Percentiles rank a stretch among this genome's conserved stretches.
Evolutionary conservation across 805 yeast genomes (phyloP).

Genomic region (Jamesozyma hellenica): DNA sequence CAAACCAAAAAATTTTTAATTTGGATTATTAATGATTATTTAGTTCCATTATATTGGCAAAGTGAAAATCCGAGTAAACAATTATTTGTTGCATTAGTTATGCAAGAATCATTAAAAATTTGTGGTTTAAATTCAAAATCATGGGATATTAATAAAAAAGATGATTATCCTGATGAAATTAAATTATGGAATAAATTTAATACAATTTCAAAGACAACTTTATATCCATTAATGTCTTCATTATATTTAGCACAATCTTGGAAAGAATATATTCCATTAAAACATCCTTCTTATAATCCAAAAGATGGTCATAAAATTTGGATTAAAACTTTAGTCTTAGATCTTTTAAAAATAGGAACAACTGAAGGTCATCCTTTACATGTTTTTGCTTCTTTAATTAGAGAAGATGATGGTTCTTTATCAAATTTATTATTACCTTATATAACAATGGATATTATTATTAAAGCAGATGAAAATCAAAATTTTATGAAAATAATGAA

Average conservation of each 20-base stretch:
- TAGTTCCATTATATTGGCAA: slow-evolving; percentile 84
- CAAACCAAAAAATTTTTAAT: slow-evolving; percentile 61
- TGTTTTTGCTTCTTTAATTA: slow-evolving; percentile 53
- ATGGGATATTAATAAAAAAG: slow-evolving; percentile 24
- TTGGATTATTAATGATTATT: slow-evolving; percentile 51
- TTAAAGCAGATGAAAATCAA: slow-evolving; percentile 38
- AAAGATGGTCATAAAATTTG: slow-evolving; percentile 55
- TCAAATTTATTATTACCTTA: slow-evolving; percentile 71
- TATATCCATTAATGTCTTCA: slow-evolving; percentile 67
- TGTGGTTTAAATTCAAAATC: slow-evolving; percentile 38
- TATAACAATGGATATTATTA: slow-evolving; percentile 53
- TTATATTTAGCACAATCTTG: slow-evolving; percentile 53
- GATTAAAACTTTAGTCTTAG: slow-evolving; percentile 61
- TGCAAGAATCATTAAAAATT: slow-evolving; percentile 73
- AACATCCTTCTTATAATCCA: slow-evolving; percentile 56
- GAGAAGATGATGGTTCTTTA: slow-evolving; percentile 60
- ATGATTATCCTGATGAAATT: slow-evolving; percentile 23
- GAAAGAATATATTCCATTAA: slow-evolving; percentile 35
- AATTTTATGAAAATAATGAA: slow-evolving; percentile 32
- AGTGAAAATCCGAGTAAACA: slow-evolving; percentile 82
- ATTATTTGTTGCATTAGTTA: slow-evolving; percentile 71
- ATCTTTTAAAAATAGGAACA: slow-evolving; percentile 40
- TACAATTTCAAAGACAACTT: slow-evolving; percentile 57
- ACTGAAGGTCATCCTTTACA: slow-evolving; percentile 39
- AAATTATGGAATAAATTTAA: slow-evolving; percentile 53